phyloP scores from a whole-genome alignment of 768 basidiomycete genomes.

The Termitomyces sp. region DNA sequence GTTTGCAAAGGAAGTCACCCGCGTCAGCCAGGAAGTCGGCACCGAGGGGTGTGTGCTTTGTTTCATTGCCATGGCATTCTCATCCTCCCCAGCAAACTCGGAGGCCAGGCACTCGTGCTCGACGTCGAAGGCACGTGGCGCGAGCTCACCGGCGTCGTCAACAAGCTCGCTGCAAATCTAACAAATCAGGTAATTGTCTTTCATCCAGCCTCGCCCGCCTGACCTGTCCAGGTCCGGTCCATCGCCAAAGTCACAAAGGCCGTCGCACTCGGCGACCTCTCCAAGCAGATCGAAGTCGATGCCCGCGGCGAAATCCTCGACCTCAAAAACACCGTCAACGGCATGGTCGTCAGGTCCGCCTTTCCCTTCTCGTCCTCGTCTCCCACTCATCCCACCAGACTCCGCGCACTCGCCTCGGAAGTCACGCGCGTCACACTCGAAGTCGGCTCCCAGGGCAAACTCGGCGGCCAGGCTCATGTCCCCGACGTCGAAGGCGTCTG shows the following conservation, averaged over 20 bases:
- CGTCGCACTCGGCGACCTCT: constrained; percentile 85
- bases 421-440: constrained; percentile 81
- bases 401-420: constrained; percentile 69
- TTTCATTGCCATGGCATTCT: too few species aligned
- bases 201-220: too few species aligned
- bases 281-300: constrained; percentile 89
- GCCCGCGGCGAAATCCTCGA: constrained; percentile 87
- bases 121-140: constrained; percentile 92
- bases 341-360: constrained; percentile 44
- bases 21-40: constrained; percentile 80
- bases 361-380: constrained; percentile 19
- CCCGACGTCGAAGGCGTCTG: constrained; percentile 92
- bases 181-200: constrained; percentile 49
- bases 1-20: constrained; percentile 89
- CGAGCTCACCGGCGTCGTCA: constrained; percentile 77
- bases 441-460: constrained; percentile 84
- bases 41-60: constrained; percentile 60
- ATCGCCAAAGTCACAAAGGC: constrained; percentile 93
- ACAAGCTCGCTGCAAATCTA: constrained; percentile 74
- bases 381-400: constrained; percentile 26
- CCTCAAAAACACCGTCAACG: constrained; percentile 61
- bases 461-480: constrained; percentile 85
- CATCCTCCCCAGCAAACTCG: constrained; percentile 79
- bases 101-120: constrained; percentile 79
- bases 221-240: constrained; percentile 51